Conservation (phyloP, 2,329 filamentous ascomycete species). For the Phaeomoniella chlamydospora region DNA sequence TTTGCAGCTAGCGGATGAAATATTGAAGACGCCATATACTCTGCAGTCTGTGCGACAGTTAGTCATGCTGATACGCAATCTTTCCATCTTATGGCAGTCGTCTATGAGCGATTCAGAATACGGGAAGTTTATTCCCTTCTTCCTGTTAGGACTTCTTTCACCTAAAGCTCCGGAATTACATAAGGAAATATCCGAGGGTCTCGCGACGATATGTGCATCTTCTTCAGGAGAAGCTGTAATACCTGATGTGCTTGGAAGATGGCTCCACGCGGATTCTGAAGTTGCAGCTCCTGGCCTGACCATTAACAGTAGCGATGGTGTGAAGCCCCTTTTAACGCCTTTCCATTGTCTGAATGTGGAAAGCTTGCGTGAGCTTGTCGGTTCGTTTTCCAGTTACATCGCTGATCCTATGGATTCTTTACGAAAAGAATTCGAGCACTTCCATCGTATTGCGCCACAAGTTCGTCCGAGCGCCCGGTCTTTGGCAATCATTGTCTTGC, state of each 20-base stretch:
- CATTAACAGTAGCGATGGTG: constrained; percentile 30
- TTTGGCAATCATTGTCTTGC: constrained; percentile 68
- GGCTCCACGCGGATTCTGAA: constrained; percentile 39
- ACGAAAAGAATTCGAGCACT: constrained; percentile 47
- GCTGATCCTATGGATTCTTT: constrained; percentile 44
- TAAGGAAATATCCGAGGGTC: constrained; percentile 64
- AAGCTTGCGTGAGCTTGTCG: constrained; percentile 39
- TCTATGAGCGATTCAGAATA: constrained; percentile 49
- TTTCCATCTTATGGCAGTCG: constrained; percentile 50
- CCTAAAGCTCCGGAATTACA: constrained; percentile 74
- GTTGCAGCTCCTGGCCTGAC: neutral
- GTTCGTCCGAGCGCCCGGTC: constrained; percentile 41
- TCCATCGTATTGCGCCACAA: constrained; percentile 29
- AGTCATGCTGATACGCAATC: constrained; percentile 72
- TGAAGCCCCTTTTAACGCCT: constrained; percentile 25
- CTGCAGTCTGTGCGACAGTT: constrained; percentile 63
- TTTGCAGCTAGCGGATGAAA: constrained; percentile 54
- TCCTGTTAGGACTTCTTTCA: constrained; percentile 79
- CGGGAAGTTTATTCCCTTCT: constrained; percentile 58
- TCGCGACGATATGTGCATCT: constrained; percentile 60
- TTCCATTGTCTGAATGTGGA: constrained; percentile 74
- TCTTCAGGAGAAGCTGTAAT: constrained; percentile 60
- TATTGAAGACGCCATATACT: constrained; percentile 66
- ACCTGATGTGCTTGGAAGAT: constrained; percentile 59
- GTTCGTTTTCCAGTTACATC: constrained; percentile 37